Evolutionary conservation across 768 basidiomycete species (phyloP).

Genomic region (Macrolepiota fuliginosa): DNA sequence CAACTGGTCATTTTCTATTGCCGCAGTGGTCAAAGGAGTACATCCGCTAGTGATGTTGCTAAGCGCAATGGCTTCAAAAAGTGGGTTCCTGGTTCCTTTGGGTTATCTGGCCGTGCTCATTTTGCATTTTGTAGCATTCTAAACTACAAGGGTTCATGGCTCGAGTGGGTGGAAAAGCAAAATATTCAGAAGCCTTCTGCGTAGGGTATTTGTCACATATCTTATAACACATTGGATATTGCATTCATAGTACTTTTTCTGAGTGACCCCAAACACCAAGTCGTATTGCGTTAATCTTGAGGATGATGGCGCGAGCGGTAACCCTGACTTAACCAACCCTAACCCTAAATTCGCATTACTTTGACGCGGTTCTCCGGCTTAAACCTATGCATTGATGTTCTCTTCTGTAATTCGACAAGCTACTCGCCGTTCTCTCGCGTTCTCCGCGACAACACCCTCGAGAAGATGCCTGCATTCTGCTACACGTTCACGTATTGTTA

Average conservation of each 20-base stretch:
- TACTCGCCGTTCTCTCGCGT: constrained; percentile 20
- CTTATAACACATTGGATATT: neutral
- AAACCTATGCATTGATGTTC: constrained; percentile 20
- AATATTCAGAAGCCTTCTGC: constrained; percentile 26
- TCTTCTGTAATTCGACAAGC: constrained; percentile 24
- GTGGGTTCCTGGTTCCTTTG: constrained; percentile 37
- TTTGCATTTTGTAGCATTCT: constrained; percentile 38
- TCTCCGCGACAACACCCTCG: neutral
- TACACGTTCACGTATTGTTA: neutral
- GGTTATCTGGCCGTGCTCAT: neutral
- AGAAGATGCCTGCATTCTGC: constrained; percentile 1
- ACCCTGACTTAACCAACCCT: constrained; percentile 21
- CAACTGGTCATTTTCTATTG: constrained; percentile 91
- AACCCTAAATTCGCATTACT: constrained; percentile 25
- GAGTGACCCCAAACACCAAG: neutral
- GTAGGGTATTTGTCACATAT: neutral
- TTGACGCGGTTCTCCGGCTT: constrained; percentile 2
- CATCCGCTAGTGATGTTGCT: constrained; percentile 79
- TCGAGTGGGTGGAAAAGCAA: constrained; percentile 74
- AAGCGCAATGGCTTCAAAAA: constrained; percentile 79
- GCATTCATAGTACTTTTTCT: neutral
- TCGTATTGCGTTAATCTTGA: neutral
- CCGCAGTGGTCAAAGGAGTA: constrained; percentile 81
- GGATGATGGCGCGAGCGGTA: neutral
- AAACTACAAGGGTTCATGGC: constrained; percentile 87